Evolutionary conservation across 2,329 filamentous ascomycete genomes (phyloP), one percentile per base, ranked within the genome.

Genomic region (Microdochium bolleyi): DNA sequence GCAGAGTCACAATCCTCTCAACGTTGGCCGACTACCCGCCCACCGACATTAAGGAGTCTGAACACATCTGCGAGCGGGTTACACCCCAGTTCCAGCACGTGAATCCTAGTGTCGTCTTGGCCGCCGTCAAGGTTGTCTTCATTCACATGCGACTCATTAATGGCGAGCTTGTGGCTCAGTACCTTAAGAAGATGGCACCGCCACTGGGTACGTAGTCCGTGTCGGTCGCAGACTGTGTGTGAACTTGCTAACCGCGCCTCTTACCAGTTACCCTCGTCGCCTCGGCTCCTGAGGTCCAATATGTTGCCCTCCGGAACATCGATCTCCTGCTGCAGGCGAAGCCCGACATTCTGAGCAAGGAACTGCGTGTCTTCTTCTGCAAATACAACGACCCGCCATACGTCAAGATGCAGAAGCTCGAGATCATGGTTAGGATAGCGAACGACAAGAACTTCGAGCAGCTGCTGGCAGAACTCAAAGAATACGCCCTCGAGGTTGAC

Each of bases 381-480:
- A 99, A 99, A 73, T 99, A 99, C 75, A 97, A 97, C 67, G 94
- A 99, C 62, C 92, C 94, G 1, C 91, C 91, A 22, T 99, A 99
- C 67, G 85, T 99, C 63, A 99, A 99, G 71, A 84, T 99, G 55
- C 88, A 96, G 67, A 99, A 99, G 67, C 82, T 99, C 50, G 94
- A 99, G 67, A 97, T 97, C 57, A 97, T 99, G 94, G 92, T 99
- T 49, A 86, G 94, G 69, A 97, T 99, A 84, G 90, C 92, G 56
- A 97, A 96, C 72, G 92, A 96, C 61, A 88, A 87, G 66, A 99
- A 97, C 66, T 92, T 92, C 55, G 94, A 99, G 65, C 94, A 97
- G 66, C 78, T 99, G 24, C 76, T 99, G 16, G 88, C 92, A 11
- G 94, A 99, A 69, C 70, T 99, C 65, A 97, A 96, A 70, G 94